Percentiles rank a stretch among this genome's conserved stretches.
Evolutionary conservation across 1,139 yeast genomes (phyloP).

Genomic region (Candida sp.): DNA sequence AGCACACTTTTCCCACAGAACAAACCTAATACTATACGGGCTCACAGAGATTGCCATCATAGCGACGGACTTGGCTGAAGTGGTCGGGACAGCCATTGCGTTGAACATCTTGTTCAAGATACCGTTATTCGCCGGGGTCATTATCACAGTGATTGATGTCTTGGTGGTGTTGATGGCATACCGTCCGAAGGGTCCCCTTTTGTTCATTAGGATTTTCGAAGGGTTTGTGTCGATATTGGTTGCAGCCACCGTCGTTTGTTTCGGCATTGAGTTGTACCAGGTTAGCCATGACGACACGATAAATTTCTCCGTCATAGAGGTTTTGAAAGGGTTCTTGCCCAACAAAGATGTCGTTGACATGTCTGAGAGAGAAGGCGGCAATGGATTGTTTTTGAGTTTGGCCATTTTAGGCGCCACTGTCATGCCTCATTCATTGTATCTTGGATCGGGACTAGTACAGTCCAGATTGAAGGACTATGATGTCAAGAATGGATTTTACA

Average conservation of each 20-base stretch:
- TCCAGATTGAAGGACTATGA: conserved; percentile 88
- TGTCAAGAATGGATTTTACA: conserved; percentile 59
- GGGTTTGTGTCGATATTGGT: conserved; percentile 79
- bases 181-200: conserved; percentile 84
- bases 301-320: conserved; percentile 55
- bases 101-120: conserved; percentile 78
- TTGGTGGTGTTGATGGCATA: conserved; percentile 86
- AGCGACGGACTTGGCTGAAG: conserved; percentile 94
- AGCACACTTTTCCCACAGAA: conserved; percentile 64
- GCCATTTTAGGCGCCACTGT: conserved; percentile 97
- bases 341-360: conserved; percentile 64
- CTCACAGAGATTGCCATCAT: conserved; percentile 89
- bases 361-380: conserved; percentile 62
- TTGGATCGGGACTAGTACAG: conserved; percentile 94
- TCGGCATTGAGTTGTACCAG: conserved; percentile 76
- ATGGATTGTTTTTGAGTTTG: conserved; percentile 82
- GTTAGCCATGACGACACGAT: conserved; percentile 57
- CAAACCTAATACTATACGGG: conserved; percentile 66
- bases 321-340: conserved; percentile 80
- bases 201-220: conserved; percentile 82
- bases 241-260: conserved; percentile 83
- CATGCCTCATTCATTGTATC: conserved; percentile 94
- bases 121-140: conserved; percentile 81
- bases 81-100: conserved; percentile 92
- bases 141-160: conserved; percentile 85